Conservation (phyloP, 805 yeast genomes). For the Starmera pachycereana region DNA sequence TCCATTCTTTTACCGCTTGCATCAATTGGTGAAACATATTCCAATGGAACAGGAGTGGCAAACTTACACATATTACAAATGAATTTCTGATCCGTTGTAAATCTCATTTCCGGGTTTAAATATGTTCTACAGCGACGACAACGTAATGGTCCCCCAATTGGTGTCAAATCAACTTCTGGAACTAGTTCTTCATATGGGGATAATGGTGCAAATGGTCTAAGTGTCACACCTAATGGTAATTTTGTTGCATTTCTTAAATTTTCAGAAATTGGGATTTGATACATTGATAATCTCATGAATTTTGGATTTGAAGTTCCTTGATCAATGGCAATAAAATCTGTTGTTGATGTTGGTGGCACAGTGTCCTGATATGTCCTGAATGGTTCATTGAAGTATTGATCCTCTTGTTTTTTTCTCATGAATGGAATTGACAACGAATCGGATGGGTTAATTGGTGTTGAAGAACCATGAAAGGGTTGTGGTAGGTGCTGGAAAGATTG, state of each 20-base stretch:
- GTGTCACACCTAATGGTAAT: conserved; percentile 71
- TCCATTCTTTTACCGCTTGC: conserved; percentile 55
- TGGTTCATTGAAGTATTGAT: conserved; percentile 20
- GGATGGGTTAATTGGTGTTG: neutral
- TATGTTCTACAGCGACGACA: conserved; percentile 90
- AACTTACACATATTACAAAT: conserved; percentile 83
- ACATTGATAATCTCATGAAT: conserved; percentile 68
- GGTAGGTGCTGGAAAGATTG: neutral
- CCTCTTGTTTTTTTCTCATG: conserved; percentile 8
- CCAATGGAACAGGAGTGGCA: conserved; percentile 56
- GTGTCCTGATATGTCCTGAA: conserved; percentile 71
- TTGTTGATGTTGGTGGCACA: conserved; percentile 68
- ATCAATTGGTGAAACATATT: conserved; percentile 56
- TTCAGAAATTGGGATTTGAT: conserved; percentile 70
- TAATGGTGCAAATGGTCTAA: conserved; percentile 75
- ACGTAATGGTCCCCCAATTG: conserved; percentile 63
- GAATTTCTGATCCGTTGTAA: conserved; percentile 48
- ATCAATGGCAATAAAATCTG: conserved; percentile 60
- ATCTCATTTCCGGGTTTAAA: conserved; percentile 72
- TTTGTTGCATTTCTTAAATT: conserved; percentile 56
- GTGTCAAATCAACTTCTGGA: conserved; percentile 56
- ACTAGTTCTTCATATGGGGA: conserved; percentile 39
- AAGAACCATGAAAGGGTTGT: neutral
- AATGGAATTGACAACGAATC: conserved; percentile 11
- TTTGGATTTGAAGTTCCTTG: conserved; percentile 83